A percentile compares a stretch with the other conserved stretches of the same genome.
phyloP scores from a whole-genome alignment of 805 yeast genomes.

The Wickerhamomyces chambardii region DNA sequence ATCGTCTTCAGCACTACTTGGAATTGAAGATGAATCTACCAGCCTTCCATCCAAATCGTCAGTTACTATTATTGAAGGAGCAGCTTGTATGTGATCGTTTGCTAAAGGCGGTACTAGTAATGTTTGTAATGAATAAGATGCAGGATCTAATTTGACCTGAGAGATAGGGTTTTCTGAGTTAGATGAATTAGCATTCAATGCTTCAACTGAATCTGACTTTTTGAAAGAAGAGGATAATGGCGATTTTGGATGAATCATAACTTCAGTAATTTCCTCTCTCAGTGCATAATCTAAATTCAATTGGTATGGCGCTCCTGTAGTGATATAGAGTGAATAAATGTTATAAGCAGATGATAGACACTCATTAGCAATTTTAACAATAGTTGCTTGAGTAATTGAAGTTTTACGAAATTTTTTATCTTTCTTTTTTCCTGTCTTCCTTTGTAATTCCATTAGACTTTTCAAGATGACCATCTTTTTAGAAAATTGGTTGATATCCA shows the following conservation, averaged over 20 bases:
- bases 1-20: too few species aligned
- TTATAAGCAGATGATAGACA: constrained; percentile 54
- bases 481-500: constrained; percentile 45
- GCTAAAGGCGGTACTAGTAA: too few species aligned
- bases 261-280: constrained; percentile 31
- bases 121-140: too few species aligned
- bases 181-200: neutral
- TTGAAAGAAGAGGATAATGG: constrained; percentile 16
- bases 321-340: constrained; percentile 57
- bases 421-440: constrained; percentile 3
- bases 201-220: constrained; percentile 1
- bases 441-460: constrained; percentile 25
- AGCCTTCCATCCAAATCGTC: too few species aligned
- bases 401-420: constrained; percentile 5
- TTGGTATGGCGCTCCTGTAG: constrained; percentile 58
- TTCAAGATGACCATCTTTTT: constrained; percentile 35
- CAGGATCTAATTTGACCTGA: too few species aligned
- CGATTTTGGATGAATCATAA: constrained; percentile 29
- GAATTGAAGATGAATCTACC: neutral
- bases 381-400: constrained; percentile 25
- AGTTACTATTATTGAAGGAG: neutral
- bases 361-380: constrained; percentile 37
- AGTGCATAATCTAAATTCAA: constrained; percentile 56
- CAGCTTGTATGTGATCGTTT: neutral
- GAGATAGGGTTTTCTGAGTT: too few species aligned